Evolutionary conservation across 768 basidiomycete genomes (phyloP).

Genomic region (Lactarius pseudohatsudake): DNA sequence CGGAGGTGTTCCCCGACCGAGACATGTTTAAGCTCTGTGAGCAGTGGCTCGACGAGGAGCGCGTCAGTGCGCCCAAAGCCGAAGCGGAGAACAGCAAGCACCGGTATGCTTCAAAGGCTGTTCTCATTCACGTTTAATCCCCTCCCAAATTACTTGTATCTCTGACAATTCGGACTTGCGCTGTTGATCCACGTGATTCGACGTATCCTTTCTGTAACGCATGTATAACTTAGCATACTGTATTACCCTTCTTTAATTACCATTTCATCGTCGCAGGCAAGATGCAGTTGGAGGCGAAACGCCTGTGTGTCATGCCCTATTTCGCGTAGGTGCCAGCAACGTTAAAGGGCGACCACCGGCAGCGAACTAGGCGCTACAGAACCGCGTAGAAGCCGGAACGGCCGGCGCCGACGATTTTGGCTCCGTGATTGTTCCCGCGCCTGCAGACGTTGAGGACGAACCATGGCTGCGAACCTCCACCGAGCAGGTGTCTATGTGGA

Average conservation of each 20-base stretch:
- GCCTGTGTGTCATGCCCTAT: constrained; percentile 6
- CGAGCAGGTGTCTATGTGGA: neutral
- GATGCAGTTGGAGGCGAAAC: too few species aligned
- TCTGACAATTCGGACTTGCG: too few species aligned
- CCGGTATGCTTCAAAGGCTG: constrained; percentile 21
- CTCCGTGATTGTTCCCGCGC: constrained; percentile 44
- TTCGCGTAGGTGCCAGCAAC: neutral
- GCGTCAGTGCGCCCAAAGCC: too few species aligned
- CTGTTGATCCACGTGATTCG: too few species aligned
- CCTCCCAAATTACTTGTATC: too few species aligned
- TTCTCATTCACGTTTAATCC: constrained; percentile 14
- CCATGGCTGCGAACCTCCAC: neutral
- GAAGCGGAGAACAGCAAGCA: constrained; percentile 27
- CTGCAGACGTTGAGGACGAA: constrained; percentile 48
- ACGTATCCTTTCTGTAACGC: too few species aligned
- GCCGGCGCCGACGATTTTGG: constrained; percentile 18
- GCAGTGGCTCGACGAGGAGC: too few species aligned
- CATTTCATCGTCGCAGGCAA: too few species aligned
- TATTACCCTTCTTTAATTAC: too few species aligned
- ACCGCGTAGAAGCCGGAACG: constrained; percentile 34
- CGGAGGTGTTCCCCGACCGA: too few species aligned
- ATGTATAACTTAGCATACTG: too few species aligned
- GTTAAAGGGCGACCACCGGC: neutral
- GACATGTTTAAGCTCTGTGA: too few species aligned
- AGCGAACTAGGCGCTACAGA: constrained; percentile 36